Evolutionary conservation across 75 land plant species (phyloP), one percentile per base, ranked within the genome.

Genomic region (Adiantum capillusveneris): DNA sequence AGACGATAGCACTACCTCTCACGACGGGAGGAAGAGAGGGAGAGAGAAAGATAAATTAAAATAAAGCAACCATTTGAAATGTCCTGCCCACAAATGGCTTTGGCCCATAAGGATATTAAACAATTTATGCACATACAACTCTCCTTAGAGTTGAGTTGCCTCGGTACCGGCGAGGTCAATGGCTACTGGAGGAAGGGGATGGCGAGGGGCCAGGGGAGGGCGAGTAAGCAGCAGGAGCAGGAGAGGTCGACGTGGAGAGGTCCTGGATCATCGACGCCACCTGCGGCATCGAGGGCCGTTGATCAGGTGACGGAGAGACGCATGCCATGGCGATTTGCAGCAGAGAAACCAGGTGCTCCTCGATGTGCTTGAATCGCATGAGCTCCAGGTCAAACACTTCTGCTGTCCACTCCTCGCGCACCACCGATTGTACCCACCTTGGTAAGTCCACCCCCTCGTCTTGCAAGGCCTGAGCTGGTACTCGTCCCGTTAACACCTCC

Each of bases 311-410:
- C 0, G 52, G 9, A 0, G 81, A 59, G 0, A 84, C 75, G 41
- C 92, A 87, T 19, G 70, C 65, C 80, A 87, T 63, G 3, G 76
- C 92, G 26, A 87, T 73, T 58, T 87, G 92, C 42, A 86, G 67
- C 70, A 83, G 36, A 37, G 71, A 75, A 17, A 86, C 90, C 83
- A 86, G 70, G 52, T 83, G 86, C 66, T 86, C 90, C 62, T 86
- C 86, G 30, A 83, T 76, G 56, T 86, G 83, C 49, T 46, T 46
- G 49, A 20, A 46, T 65, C 90, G 61, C 92, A 87, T 81, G 28
- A 87, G 83, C 76, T 87, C 92, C 64, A 87, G 65, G 58, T 87
- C 88, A 41, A 87, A 84, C 37, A 87, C 91, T 77, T 87, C 91
- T 28, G 88, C 85, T 48, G 92, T 87, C 92, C 92, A 87, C 65